phyloP scores from a whole-genome alignment of 2,329 filamentous ascomycete species.

The Exophiala spinifera region DNA sequence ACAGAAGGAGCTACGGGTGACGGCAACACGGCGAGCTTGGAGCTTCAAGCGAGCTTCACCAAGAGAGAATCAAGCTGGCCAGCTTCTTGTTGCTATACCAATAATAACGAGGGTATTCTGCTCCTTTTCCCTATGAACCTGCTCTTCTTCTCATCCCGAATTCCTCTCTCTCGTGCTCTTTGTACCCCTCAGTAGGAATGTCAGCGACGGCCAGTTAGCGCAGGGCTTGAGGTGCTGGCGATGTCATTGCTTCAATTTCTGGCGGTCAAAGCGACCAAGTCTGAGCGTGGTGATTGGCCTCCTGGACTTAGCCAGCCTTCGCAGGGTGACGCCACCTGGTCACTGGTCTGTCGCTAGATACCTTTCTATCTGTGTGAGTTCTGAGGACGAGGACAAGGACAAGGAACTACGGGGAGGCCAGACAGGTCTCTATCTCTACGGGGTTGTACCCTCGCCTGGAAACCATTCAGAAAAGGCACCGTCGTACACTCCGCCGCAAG shows the following conservation, averaged over 20 bases:
- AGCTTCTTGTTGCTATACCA: too few relatives aligned
- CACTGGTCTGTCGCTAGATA: background rate
- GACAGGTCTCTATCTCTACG: too few relatives aligned
- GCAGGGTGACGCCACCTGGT: constrained; percentile 5
- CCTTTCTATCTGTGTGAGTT: too few relatives aligned
- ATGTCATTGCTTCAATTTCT: constrained; percentile 10
- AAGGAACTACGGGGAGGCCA: too few relatives aligned
- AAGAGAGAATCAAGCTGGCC: too few relatives aligned
- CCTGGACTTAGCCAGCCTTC: background rate
- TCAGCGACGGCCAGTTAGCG: constrained; percentile 2
- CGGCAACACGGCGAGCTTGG: background rate
- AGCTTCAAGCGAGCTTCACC: background rate
- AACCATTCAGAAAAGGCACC: too few relatives aligned
- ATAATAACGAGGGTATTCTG: too few relatives aligned
- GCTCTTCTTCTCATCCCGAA: too few relatives aligned
- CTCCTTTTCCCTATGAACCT: too few relatives aligned
- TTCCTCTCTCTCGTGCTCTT: background rate
- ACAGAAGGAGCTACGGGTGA: background rate
- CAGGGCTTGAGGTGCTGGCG: background rate
- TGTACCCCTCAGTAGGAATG: constrained; percentile 8
- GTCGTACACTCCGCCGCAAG: too few relatives aligned
- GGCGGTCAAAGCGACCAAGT: constrained; percentile 11
- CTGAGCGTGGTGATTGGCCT: constrained; percentile 9
- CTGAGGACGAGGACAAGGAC: too few relatives aligned
- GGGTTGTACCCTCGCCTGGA: too few relatives aligned